Percentiles rank a stretch among this genome's conserved stretches.
Conservation (phyloP, 768 basidiomycete genomes). For the Cystofilobasidium ferigula region DNA sequence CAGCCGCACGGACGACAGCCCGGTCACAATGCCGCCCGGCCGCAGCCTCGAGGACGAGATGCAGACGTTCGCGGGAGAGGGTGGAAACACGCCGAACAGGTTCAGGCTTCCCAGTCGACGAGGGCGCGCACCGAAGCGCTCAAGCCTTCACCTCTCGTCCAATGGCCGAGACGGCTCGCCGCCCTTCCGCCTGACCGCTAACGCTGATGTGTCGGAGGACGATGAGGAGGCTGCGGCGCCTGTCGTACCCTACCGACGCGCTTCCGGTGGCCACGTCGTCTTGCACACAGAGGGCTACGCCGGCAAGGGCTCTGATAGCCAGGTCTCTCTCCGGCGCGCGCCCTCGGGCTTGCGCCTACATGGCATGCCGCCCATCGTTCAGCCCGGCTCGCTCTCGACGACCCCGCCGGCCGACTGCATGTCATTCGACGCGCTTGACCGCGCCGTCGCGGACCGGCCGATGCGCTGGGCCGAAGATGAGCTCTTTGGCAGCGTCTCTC, state of each 20-base stretch:
- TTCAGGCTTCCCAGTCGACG: not conserved
- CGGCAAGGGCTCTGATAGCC: not conserved
- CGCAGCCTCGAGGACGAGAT: not conserved
- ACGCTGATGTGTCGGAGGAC: not conserved
- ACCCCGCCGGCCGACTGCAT: conserved; percentile 25
- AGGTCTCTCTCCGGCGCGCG: not conserved
- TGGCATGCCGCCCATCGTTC: conserved; percentile 28
- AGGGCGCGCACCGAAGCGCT: not conserved
- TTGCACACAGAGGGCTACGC: not conserved
- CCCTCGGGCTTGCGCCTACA: conserved; percentile 9
- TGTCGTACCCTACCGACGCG: not conserved
- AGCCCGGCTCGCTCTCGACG: conserved; percentile 30
- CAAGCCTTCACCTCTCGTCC: not conserved
- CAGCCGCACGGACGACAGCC: not conserved
- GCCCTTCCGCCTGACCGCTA: no score
- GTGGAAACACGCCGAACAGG: not conserved
- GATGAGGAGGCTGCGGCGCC: not conserved
- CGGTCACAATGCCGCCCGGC: not conserved
- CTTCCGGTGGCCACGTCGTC: not conserved
- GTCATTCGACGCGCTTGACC: conserved; percentile 28
- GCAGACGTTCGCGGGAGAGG: not conserved
- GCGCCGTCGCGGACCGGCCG: conserved; percentile 28
- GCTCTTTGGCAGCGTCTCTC: conserved; percentile 1
- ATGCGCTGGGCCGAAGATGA: conserved; percentile 27
- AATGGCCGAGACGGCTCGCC: not conserved